Percentiles rank a stretch among this genome's conserved stretches.
phyloP scores from a whole-genome alignment of 2,329 filamentous ascomycete species.

The Fusarium denticulatum region DNA sequence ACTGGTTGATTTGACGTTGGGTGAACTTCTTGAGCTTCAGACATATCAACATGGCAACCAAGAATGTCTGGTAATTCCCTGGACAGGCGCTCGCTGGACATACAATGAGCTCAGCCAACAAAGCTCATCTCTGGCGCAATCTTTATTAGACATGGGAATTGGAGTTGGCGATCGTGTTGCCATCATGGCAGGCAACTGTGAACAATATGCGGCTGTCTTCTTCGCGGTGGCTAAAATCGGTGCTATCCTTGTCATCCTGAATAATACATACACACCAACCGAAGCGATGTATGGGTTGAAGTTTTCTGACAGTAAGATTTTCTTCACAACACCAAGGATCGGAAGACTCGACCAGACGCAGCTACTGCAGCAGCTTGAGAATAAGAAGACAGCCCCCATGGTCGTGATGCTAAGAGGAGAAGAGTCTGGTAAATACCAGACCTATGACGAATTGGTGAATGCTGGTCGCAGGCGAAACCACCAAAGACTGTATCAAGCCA shows the following conservation, averaged over 20 bases:
- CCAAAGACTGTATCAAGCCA: constrained; percentile 61
- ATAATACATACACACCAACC: constrained; percentile 81
- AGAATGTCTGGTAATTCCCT: constrained; percentile 78
- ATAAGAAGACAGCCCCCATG: constrained; percentile 56
- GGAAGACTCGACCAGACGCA: constrained; percentile 71
- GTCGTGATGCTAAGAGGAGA: constrained; percentile 70
- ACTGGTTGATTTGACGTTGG: constrained; percentile 76
- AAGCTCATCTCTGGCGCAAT: constrained; percentile 69
- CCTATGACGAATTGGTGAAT: constrained; percentile 68
- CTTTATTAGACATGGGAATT: constrained; percentile 73
- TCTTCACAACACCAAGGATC: constrained; percentile 78
- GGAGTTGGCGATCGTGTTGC: constrained; percentile 75
- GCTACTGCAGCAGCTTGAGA: constrained; percentile 65
- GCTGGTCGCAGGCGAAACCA: constrained; percentile 60
- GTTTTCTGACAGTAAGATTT: constrained; percentile 76
- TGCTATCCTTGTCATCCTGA: constrained; percentile 78
- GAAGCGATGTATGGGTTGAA: constrained; percentile 77
- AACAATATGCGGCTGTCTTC: constrained; percentile 83
- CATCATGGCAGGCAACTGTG: constrained; percentile 81
- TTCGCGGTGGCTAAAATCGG: constrained; percentile 76
- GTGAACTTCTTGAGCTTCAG: constrained; percentile 77
- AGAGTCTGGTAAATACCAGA: constrained; percentile 61
- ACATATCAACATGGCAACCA: constrained; percentile 70
- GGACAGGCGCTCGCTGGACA: constrained; percentile 80
- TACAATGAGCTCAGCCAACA: constrained; percentile 72